Percentiles rank a stretch among this genome's conserved stretches.
Evolutionary conservation across 306 rosid species (phyloP).

Genomic region (Pachyrhizus erosus): DNA sequence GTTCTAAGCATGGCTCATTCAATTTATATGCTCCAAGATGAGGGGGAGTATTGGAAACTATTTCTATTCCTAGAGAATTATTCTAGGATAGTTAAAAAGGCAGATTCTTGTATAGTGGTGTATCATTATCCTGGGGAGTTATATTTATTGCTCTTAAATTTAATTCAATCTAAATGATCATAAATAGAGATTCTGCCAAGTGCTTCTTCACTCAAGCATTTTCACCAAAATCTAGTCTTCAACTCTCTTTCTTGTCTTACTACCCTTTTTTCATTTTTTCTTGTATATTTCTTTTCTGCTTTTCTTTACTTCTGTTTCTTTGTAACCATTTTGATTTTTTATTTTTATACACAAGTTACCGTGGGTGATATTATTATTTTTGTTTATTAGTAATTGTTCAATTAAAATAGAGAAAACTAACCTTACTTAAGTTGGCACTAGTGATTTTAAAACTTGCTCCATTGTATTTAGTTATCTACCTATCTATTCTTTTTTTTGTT

Average conservation of each 20-base stretch:
- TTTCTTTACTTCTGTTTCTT: background rate
- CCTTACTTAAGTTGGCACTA: background rate
- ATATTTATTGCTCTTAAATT: no score
- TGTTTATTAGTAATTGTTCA: conserved; percentile 12
- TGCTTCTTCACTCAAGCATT: no score
- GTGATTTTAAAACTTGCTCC: background rate
- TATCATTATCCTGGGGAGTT: no score
- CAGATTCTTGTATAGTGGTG: no score
- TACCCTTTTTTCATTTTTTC: conserved; percentile 11
- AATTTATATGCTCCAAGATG: no score
- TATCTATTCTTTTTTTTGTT: background rate
- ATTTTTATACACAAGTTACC: background rate
- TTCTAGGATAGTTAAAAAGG: no score
- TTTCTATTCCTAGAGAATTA: no score
- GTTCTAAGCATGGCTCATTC: no score
- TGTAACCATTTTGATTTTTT: background rate
- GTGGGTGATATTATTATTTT: conserved; percentile 25
- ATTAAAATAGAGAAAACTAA: background rate
- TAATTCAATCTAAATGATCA: no score
- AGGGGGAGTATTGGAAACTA: no score
- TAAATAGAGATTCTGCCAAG: no score
- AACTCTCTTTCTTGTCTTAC: background rate
- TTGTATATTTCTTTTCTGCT: conserved; percentile 10
- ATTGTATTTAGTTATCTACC: background rate
- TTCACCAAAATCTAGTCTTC: no score